These are phyloP conservation scores for Aurifilum marmelostoma DNA, from an alignment of 2,329 filamentous ascomycete species.

Conservation along the genomic window DNA sequence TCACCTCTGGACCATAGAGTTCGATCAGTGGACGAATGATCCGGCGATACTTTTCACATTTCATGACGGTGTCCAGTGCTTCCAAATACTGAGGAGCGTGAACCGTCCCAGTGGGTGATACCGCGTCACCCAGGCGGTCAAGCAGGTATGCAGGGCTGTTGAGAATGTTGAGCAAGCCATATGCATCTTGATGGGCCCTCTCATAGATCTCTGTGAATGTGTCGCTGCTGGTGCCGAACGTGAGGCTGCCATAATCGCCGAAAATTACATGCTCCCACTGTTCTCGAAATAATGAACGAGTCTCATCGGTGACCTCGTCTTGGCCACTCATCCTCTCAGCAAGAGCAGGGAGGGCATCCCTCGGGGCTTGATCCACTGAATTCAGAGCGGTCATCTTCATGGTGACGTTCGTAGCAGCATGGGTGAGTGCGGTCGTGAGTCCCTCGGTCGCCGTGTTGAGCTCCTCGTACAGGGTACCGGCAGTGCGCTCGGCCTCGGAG, in stretches of 20 bases:
- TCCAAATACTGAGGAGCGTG: too few species aligned
- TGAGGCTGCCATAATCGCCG: not conserved
- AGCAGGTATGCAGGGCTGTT: not conserved
- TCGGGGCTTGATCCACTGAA: not conserved
- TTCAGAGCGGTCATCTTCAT: not conserved
- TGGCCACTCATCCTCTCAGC: not conserved
- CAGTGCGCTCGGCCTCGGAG: not conserved
- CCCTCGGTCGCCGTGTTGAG: not conserved
- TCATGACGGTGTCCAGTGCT: not conserved
- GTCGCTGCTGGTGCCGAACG: not conserved
- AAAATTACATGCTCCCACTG: not conserved
- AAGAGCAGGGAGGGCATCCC: not conserved
- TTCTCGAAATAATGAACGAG: not conserved
- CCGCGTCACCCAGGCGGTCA: not conserved
- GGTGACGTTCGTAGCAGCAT: too few species aligned
- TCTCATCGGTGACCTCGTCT: not conserved
- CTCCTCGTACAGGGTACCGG: not conserved
- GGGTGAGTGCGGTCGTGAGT: not conserved
- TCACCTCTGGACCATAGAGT: not conserved
- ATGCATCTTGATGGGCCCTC: not conserved
- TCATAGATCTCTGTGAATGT: not conserved
- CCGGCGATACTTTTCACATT: fast-evolving
- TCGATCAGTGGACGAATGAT: not conserved
- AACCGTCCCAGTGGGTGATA: too few species aligned
- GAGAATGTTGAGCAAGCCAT: not conserved